Percentiles rank a stretch among this genome's conserved stretches.
Evolutionary conservation across 805 yeast species (phyloP).

Genomic region (Schizosaccharomyces cryophilus): DNA sequence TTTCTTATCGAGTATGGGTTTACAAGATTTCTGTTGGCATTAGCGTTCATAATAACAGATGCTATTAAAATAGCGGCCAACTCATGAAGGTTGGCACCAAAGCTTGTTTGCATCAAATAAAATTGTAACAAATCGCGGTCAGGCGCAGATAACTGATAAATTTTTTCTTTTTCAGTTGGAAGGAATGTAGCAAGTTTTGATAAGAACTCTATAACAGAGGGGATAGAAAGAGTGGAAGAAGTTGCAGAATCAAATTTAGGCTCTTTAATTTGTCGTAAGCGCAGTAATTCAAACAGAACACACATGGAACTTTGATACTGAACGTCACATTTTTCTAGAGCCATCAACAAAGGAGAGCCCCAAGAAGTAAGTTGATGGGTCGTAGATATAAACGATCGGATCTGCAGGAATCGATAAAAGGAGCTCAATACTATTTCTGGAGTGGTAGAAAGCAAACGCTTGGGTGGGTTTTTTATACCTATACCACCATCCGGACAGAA

Average conservation of each 20-base stretch:
- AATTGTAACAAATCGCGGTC: background rate
- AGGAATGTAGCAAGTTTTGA: background rate
- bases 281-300: background rate
- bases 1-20: background rate
- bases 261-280: background rate
- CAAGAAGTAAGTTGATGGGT: slow-evolving; percentile 13
- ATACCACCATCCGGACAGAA: slow-evolving; percentile 5
- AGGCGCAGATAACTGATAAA: background rate
- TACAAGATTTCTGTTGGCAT: background rate
- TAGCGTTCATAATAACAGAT: background rate
- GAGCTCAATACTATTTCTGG: slow-evolving; percentile 35
- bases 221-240: slow-evolving; percentile 12
- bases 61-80: background rate
- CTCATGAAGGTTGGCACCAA: background rate
- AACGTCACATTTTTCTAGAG: slow-evolving; percentile 10
- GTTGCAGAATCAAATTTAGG: background rate
- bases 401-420: slow-evolving; percentile 26
- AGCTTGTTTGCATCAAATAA: background rate
- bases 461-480: slow-evolving; percentile 5
- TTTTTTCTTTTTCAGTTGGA: background rate
- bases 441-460: slow-evolving; percentile 17
- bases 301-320: slow-evolving; percentile 9
- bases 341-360: slow-evolving; percentile 9
- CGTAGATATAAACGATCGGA: slow-evolving; percentile 19
- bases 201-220: slow-evolving; percentile 13